phyloP scores from a whole-genome alignment of 1,284 basidiomycete species.

The Malassezia slooffiae region DNA sequence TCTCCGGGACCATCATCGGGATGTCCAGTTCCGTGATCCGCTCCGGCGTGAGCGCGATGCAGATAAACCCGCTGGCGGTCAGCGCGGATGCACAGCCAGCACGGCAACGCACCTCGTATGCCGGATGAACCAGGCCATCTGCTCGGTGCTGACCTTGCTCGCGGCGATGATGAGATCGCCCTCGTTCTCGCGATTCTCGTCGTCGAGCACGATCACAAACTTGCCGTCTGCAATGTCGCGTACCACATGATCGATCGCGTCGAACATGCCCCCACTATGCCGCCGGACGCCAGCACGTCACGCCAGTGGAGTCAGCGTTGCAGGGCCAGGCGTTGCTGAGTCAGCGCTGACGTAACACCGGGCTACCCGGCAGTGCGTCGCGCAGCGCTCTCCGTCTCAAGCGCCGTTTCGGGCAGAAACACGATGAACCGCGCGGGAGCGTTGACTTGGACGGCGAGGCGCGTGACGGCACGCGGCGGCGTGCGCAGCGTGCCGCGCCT shows the following conservation, averaged over 20 bases:
- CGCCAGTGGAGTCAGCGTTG: no score
- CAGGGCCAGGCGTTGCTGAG: no score
- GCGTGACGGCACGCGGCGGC: no score
- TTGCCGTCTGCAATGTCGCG: constrained; percentile 26
- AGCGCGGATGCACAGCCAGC: constrained; percentile 1
- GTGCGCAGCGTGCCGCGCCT: no score
- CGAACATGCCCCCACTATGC: no score
- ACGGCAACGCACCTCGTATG: constrained; percentile 51
- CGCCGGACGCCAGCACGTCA: no score
- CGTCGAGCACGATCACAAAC: constrained; percentile 44
- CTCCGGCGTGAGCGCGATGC: constrained; percentile 67
- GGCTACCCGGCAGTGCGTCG: no score
- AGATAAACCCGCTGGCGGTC: constrained; percentile 75
- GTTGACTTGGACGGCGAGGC: no score
- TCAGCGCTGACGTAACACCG: no score
- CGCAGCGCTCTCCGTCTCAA: no score
- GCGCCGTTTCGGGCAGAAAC: no score
- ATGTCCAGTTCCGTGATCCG: constrained; percentile 71
- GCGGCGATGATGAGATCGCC: constrained; percentile 43
- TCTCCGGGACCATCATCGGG: constrained; percentile 83
- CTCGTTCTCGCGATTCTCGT: constrained; percentile 45
- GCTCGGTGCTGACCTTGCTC: constrained; percentile 63
- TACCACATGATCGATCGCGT: constrained; percentile 29
- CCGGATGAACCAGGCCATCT: constrained; percentile 99
- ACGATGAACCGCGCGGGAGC: no score